Evolutionary conservation across 345 rosid genomes (phyloP), one percentile per base, ranked within the genome.

Genomic region (Hirschfeldia incana): DNA sequence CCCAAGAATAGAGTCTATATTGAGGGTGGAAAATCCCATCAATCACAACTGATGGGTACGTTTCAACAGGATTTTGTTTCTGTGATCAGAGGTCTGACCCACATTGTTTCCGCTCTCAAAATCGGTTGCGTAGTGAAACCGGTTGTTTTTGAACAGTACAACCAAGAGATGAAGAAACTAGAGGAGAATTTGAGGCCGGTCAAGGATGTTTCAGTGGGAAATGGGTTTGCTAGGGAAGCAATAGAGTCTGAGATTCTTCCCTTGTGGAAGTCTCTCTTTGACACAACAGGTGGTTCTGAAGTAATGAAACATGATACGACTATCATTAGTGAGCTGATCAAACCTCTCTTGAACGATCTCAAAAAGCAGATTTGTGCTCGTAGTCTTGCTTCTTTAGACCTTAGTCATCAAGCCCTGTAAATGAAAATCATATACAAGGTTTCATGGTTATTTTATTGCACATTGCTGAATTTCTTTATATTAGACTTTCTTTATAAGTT

Each of bases 241-340:
- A 73, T 72, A 9, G 0, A 61, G 44, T 16, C 32, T 61, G 16
- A 44, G 7, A 6, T 44, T 44, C 17, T 71, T 26, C 12, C 59
- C 5, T 2, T 57, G 63, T 57, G 53, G 74, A 36, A 21, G 15
- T 32, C 69, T 65, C 69, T 65, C 69, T 34, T 37, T 37, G 69
- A 21, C 16, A 36, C 69, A 65, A 36, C 7, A 4, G 10, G n/a
- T 9, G 10, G 4, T 46, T 2, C 29, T 8, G 2, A 8, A 10
- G 8, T 37, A 6, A 17, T 57, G 1, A 33, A 6, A 37, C 3
- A 10, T 49, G 15, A 27, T 32, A 33, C 0, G 4, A 12, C 15
- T 1, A 55, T 2, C 5, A 0, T 3, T 12, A 0, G 3, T 70
- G 74, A 70, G 33, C 2, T 55, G 12, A 5, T 57, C 33, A 2